Base-by-base conservation (phyloP, 768 basidiomycete species). In the Suillus paluster region DNA sequence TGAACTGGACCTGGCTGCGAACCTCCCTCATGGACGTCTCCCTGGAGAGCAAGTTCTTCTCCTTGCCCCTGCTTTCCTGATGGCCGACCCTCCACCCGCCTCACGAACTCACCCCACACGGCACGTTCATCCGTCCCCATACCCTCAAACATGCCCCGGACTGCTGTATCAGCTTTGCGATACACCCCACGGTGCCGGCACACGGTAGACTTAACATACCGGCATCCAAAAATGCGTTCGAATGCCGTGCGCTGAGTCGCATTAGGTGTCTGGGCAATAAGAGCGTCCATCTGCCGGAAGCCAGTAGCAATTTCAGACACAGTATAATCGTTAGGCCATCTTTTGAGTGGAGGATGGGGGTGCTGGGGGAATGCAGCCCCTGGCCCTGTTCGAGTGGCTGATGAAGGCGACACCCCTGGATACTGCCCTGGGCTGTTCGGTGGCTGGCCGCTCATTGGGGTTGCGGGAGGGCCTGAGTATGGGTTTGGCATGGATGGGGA, bases 311-410 rank as follows among this genome's bases (percentile, higher is more conserved):
- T 78, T 70, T 90, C 88, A 55, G 80, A 81, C 23, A 91, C 89
- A 10, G 85, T 86, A 70, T 88, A 89, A 74, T 90, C 89, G 68
- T 90, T 89, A 39, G 89, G 89, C 89, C 89, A 91, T 15, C 87
- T 84, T 69, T 89, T 90, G 33, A 88, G 76, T 3, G 87, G 86
- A 2, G 87, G 85, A 65, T 87, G 86, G 0, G 86, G 81, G 65
- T 84, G 84, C 58, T 84, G 82, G 3, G 86, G 79, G 50, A 81
- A 79, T 27, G 78, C 66, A 1, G 73, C 59, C 6, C 61, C 41
- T 14, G 59, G 3, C 56, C 64, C 58, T 14, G 67, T 58, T 3
- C 70, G 66, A 54, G 64, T 53, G 67, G 71, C 62, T 57, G 64
- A 52, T n/a, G 57, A 58, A 58, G 60, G 33, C 25, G 62, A 52